Evolutionary conservation across 1,284 basidiomycete genomes (phyloP), one percentile per base, ranked within the genome.

Genomic region (Fomitopsis schrenkii): DNA sequence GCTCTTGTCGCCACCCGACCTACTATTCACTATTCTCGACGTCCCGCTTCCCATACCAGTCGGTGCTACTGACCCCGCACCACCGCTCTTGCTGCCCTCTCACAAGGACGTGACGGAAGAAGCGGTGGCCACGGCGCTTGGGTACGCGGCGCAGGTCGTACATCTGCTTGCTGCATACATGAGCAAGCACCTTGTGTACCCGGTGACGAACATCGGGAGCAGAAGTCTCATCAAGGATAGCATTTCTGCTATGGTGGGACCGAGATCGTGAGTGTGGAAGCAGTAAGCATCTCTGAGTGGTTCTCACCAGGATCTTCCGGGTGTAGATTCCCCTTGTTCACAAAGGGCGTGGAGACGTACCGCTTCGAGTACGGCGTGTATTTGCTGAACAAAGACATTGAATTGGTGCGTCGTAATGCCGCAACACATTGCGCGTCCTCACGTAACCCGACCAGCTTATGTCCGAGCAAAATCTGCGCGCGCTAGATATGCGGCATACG

Each of bases 331-430:
- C 96, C 97, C 10, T 79, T 99, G 40, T 98, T 95, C 72, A 91
- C 92, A 0, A 93, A 88, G 75, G 95, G 95, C 10, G 95, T 98
- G 60, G 97, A 99, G 73, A 88, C 89, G 45, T 98, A 98, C 76
- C 84, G 97, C 33, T 99, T 97, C 74, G 97, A 99, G 73, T 99
- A 99, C 76, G 97, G 90, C 9, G 95, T 98, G 4, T 99, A 97
- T 73, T 77, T 99, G 54, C 80, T 99, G 42, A 99, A 99, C 80
- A 99, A 99, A 77, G 83, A 99, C 73, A 95, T 99, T 65, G 97
- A 99, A 77, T 82, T 95, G 83, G 94, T 95, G 67, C 68, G 85
- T 68, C 46, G 9, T 15, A 28, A 28, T 14, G 19, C 26, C 12
- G 22, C 12, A 14, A 7, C 5, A 2, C 26, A 7, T 28, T 28